Conservation (phyloP, 176 grass and related monocot species). For the Leersia perrieri region DNA sequence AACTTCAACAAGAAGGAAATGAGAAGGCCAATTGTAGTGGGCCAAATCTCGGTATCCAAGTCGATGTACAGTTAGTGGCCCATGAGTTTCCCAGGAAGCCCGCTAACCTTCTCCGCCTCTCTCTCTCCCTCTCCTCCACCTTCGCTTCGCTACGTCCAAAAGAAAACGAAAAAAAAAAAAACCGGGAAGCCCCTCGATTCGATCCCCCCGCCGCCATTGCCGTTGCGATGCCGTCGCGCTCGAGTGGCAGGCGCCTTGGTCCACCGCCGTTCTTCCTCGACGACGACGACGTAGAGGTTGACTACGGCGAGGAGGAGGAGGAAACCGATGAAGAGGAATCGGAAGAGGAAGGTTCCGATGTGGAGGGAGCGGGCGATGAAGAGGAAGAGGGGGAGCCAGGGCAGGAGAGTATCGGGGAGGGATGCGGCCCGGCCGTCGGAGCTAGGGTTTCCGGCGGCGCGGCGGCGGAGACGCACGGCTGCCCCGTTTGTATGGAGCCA, state of each 20-base stretch:
- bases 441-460: conserved; percentile 26
- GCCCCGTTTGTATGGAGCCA: conserved; percentile 75
- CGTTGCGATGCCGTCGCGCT: background rate
- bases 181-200: too few species aligned
- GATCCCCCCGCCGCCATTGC: background rate
- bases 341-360: background rate
- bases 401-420: background rate
- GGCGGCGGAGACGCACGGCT: conserved; percentile 37
- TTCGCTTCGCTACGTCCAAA: too few species aligned
- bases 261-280: background rate
- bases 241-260: background rate
- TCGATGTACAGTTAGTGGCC: too few species aligned
- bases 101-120: background rate
- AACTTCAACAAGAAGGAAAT: too few species aligned
- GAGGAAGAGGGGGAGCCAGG: background rate
- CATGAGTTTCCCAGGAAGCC: too few species aligned
- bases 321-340: background rate
- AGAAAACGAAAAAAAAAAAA: too few species aligned
- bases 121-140: too few species aligned
- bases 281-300: conserved; percentile 4
- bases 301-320: conserved; percentile 15
- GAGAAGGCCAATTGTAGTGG: too few species aligned
- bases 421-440: background rate
- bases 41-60: too few species aligned
- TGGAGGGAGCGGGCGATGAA: background rate